A percentile compares a stretch with the other conserved stretches of the same genome.
Evolutionary conservation across 1,284 basidiomycete species (phyloP).

Genomic region (Tylopilus orsonianus): DNA sequence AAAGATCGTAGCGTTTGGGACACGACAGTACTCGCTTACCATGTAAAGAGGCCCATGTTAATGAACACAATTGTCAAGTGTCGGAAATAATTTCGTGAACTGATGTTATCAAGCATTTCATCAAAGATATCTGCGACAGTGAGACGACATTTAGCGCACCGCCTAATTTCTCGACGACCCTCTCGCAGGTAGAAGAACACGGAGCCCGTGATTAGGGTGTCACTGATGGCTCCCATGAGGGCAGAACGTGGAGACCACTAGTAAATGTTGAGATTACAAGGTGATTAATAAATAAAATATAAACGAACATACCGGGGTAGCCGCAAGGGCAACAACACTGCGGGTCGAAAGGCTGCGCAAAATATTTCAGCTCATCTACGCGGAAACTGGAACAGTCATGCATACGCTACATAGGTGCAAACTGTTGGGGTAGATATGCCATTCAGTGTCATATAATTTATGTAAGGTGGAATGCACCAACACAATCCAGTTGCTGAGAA

Average conservation of each 20-base stretch:
- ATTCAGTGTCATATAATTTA: too few relatives aligned
- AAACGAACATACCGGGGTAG: neutral
- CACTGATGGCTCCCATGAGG: conserved; percentile 12
- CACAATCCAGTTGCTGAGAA: conserved; percentile 8
- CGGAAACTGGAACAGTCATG: neutral
- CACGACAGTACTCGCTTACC: conserved; percentile 3
- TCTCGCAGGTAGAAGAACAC: conserved; percentile 23
- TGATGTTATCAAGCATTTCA: neutral
- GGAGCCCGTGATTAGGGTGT: conserved; percentile 16
- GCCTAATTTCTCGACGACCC: conserved; percentile 8
- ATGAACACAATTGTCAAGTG: conserved; percentile 18
- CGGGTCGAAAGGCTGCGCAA: conserved; percentile 1
- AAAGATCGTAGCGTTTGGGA: neutral
- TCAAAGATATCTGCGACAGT: too few relatives aligned
- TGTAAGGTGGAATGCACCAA: conserved; percentile 3
- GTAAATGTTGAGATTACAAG: neutral
- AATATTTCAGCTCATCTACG: neutral
- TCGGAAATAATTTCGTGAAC: conserved; percentile 13
- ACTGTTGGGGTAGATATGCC: neutral
- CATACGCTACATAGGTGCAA: conserved; percentile 3
- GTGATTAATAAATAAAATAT: neutral
- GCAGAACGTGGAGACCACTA: conserved; percentile 18
- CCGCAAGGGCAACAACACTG: neutral
- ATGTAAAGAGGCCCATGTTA: conserved; percentile 22
- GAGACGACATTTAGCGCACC: neutral